Conservation (phyloP, 768 basidiomycete species). For the Boletus sensibilis region DNA sequence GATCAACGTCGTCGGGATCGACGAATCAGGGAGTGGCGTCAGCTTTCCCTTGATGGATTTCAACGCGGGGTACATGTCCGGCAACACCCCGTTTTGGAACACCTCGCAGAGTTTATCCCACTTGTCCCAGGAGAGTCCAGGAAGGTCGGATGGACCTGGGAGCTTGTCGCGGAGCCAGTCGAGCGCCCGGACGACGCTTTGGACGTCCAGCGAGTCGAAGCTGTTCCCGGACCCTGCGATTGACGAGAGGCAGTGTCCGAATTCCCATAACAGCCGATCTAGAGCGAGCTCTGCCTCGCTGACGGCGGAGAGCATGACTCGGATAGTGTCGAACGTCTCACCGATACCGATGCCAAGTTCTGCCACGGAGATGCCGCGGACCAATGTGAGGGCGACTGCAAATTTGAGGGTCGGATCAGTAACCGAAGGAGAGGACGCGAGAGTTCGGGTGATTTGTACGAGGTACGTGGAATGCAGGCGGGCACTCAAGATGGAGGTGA, state of each 20-base stretch:
- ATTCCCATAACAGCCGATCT: slow-evolving; percentile 34
- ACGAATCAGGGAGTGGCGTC: slow-evolving; percentile 26
- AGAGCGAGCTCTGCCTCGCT: slow-evolving; percentile 24
- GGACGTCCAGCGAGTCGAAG: slow-evolving; percentile 33
- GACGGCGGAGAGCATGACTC: slow-evolving; percentile 26
- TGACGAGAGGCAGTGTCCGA: slow-evolving; percentile 37
- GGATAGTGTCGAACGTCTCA: slow-evolving; percentile 27
- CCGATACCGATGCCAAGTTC: slow-evolving; percentile 19
- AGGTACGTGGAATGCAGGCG: slow-evolving; percentile 47
- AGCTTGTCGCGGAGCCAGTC: slow-evolving; percentile 54
- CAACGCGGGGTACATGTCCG: slow-evolving; percentile 30
- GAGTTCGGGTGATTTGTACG: slow-evolving; percentile 38
- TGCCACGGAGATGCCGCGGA: slow-evolving; percentile 31
- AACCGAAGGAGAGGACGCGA: slow-evolving; percentile 27
- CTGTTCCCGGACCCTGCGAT: slow-evolving; percentile 28
- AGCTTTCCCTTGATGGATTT: slow-evolving; percentile 35
- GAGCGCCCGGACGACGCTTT: slow-evolving; percentile 46
- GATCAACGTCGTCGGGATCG: slow-evolving; percentile 31
- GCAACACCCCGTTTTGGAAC: slow-evolving; percentile 28
- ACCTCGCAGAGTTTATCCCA: slow-evolving; percentile 48
- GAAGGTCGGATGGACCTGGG: slow-evolving; percentile 45
- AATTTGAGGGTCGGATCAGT: slow-evolving; percentile 33
- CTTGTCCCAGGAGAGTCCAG: slow-evolving; percentile 46
- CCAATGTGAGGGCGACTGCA: slow-evolving; percentile 32
- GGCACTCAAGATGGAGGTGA: slow-evolving; percentile 48